Conservation (phyloP, 129 eudicot species). For the Flaveria trinervia region DNA sequence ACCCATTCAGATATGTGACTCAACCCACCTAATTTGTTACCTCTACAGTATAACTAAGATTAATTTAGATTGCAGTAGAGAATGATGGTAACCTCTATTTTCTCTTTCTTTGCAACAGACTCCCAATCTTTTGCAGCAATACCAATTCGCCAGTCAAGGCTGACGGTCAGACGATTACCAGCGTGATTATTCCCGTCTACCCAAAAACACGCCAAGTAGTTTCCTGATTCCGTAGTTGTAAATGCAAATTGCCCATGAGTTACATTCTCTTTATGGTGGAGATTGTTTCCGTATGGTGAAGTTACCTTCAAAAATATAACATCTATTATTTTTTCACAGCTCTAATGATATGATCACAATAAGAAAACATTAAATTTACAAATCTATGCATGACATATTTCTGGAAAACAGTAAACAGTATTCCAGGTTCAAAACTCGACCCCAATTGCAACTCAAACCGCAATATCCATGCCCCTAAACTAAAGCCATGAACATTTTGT, state of each 20-base stretch:
- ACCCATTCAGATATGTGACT: neutral
- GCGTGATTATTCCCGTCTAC: constrained; percentile 47
- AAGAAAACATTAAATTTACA: neutral
- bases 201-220: constrained; percentile 83
- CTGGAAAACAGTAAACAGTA: neutral
- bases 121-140: constrained; percentile 97
- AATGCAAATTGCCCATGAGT: constrained; percentile 91
- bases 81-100: constrained; percentile 58
- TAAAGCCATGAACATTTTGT: neutral
- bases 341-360: constrained; percentile 4
- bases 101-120: constrained; percentile 90
- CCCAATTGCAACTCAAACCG: neutral
- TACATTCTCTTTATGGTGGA: constrained; percentile 75
- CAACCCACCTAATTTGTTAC: neutral
- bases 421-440: neutral
- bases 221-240: constrained; percentile 77
- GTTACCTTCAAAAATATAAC: constrained; percentile 59
- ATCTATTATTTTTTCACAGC: constrained; percentile 19
- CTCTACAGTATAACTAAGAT: neutral
- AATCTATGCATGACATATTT: neutral
- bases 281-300: constrained; percentile 80
- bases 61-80: neutral
- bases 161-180: constrained; percentile 47
- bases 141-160: constrained; percentile 90
- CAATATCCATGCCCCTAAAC: neutral